Evolutionary conservation across 2,329 filamentous ascomycete genomes (phyloP).

Genomic region (Curvularia hawaiiensis): DNA sequence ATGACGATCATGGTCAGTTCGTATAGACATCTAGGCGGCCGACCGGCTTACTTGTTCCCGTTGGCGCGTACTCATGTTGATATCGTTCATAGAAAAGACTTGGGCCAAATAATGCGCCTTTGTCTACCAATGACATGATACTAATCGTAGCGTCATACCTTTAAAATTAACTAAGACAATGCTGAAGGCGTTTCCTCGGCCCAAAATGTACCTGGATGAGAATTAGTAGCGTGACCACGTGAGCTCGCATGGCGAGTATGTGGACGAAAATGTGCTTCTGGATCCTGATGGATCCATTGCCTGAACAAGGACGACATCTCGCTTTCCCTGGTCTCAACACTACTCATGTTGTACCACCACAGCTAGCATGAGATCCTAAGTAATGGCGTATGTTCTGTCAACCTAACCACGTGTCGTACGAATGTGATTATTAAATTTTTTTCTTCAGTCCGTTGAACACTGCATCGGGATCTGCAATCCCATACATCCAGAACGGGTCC

Average conservation of each 20-base stretch:
- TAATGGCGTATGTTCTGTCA: neutral
- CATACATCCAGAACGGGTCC: neutral
- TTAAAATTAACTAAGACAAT: neutral
- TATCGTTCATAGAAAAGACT: neutral
- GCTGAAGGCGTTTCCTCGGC: slow-evolving; percentile 1
- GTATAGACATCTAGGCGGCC: slow-evolving; percentile 13
- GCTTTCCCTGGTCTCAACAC: slow-evolving; percentile 2
- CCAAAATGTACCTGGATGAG: neutral
- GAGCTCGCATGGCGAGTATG: neutral
- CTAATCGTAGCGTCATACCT: slow-evolving; percentile 2
- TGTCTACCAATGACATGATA: slow-evolving; percentile 18
- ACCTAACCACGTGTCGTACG: neutral
- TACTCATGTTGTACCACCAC: slow-evolving; percentile 10
- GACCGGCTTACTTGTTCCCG: slow-evolving; percentile 13
- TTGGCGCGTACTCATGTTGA: slow-evolving; percentile 1
- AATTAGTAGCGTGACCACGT: neutral
- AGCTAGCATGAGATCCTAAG: neutral
- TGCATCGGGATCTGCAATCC: slow-evolving; percentile 1
- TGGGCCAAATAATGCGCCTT: neutral
- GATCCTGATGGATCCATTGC: neutral
- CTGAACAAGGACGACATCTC: neutral
- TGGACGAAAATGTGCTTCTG: neutral
- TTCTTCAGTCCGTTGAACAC: neutral
- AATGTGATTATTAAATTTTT: neutral
- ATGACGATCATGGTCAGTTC: slow-evolving; percentile 23